Evolutionary conservation across 441 rosid genomes (phyloP).

Genomic region (Aleurites moluccanus): DNA sequence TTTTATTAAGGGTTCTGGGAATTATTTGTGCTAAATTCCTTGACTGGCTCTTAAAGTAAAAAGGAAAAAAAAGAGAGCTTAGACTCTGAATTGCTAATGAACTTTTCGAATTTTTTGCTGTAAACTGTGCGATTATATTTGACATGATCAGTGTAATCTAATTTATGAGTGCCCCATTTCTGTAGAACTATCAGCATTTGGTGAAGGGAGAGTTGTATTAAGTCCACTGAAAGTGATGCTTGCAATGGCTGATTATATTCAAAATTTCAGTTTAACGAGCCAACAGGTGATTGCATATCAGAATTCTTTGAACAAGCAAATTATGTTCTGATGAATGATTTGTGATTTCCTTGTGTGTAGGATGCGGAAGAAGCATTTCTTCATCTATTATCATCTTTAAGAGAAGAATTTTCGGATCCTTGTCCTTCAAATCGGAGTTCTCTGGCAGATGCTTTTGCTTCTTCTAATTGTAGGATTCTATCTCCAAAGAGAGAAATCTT

Average conservation of each 20-base stretch:
- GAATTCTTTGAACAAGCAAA: slow-evolving; percentile 9
- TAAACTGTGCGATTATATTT: not conserved
- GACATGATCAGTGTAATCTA: slow-evolving; percentile 2
- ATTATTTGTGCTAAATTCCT: not conserved
- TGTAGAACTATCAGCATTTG: slow-evolving; percentile 49
- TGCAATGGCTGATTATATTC: slow-evolving; percentile 55
- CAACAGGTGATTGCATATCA: slow-evolving; percentile 59
- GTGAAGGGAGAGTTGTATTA: slow-evolving; percentile 44
- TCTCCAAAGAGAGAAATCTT: slow-evolving; percentile 34
- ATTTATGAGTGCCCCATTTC: slow-evolving; percentile 2
- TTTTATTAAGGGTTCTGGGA: not conserved
- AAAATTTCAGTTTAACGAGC: slow-evolving; percentile 65
- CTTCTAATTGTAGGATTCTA: slow-evolving; percentile 52
- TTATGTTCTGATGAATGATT: slow-evolving; percentile 19
- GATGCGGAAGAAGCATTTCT: slow-evolving; percentile 95
- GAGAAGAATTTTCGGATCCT: slow-evolving; percentile 63
- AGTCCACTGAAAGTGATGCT: slow-evolving; percentile 74
- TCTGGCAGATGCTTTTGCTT: slow-evolving; percentile 45
- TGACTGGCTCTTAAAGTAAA: not conserved
- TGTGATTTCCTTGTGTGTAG: slow-evolving; percentile 42
- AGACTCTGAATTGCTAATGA: not conserved
- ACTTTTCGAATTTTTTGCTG: not conserved
- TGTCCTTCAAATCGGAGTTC: slow-evolving; percentile 51
- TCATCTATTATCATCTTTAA: slow-evolving; percentile 71
- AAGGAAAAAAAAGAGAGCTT: not conserved